phyloP scores from a whole-genome alignment of 1,284 basidiomycete genomes.

The Anthracocystis setariae region DNA sequence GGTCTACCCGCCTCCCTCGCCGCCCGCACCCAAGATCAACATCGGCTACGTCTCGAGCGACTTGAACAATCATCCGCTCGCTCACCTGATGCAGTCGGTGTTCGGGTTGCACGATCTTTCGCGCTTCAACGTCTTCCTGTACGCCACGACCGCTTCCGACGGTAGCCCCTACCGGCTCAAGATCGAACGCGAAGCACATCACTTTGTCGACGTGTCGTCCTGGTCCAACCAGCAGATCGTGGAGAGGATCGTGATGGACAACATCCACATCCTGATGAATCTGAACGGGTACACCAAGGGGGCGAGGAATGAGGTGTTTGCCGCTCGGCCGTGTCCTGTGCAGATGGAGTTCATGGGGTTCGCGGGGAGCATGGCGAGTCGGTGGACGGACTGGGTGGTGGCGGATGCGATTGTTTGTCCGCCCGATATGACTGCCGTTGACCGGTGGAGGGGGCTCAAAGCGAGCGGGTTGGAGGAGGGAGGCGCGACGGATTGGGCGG shows the following conservation, averaged over 20 bases:
- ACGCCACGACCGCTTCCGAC: slow-evolving; percentile 74
- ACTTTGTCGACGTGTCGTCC: slow-evolving; percentile 72
- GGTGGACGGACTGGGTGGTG: slow-evolving; percentile 76
- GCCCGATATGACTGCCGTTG: slow-evolving; percentile 70
- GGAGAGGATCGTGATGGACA: slow-evolving; percentile 71
- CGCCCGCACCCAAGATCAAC: slow-evolving; percentile 71
- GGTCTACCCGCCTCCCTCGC: slow-evolving; percentile 73
- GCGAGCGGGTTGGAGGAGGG: slow-evolving; percentile 30
- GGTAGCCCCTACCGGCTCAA: slow-evolving; percentile 72
- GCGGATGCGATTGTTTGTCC: slow-evolving; percentile 73
- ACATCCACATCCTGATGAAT: slow-evolving; percentile 74
- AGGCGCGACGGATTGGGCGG: slow-evolving; percentile 68
- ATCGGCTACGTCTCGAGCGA: slow-evolving; percentile 75
- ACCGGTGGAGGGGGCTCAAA: slow-evolving; percentile 66
- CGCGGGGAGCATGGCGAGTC: slow-evolving; percentile 73
- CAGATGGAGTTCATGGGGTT: slow-evolving; percentile 73
- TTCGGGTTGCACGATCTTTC: slow-evolving; percentile 72
- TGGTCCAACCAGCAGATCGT: slow-evolving; percentile 71
- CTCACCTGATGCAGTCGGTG: slow-evolving; percentile 75
- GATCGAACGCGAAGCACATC: slow-evolving; percentile 72
- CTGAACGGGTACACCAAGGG: slow-evolving; percentile 77
- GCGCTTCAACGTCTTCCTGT: slow-evolving; percentile 72
- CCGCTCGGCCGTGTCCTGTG: slow-evolving; percentile 73
- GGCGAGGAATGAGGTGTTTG: slow-evolving; percentile 75
- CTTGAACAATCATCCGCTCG: slow-evolving; percentile 75